A percentile compares a stretch with the other conserved stretches of the same genome.
Conservation (phyloP, 2,329 filamentous ascomycete species). For the Chaetomium globosum region DNA sequence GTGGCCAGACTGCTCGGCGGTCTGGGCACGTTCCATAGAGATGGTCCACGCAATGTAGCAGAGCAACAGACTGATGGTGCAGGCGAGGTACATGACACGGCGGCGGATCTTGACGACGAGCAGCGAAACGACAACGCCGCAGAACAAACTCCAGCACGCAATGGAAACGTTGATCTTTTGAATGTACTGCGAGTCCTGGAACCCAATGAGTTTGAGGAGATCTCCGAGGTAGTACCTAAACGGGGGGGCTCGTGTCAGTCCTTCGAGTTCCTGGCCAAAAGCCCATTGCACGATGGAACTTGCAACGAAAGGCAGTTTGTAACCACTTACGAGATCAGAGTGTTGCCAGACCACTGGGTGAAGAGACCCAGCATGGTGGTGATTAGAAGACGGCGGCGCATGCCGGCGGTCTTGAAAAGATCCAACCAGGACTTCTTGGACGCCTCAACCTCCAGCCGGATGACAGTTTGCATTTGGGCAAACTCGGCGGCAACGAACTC, state of each 20-base stretch:
- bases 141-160: conserved; percentile 49
- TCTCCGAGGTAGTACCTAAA: conserved; percentile 11
- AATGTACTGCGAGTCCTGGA: neutral
- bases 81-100: conserved; percentile 49
- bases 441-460: conserved; percentile 48
- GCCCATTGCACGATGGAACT: neutral
- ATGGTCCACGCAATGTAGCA: conserved; percentile 46
- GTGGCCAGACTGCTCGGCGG: conserved; percentile 10
- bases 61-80: conserved; percentile 49
- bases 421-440: conserved; percentile 48
- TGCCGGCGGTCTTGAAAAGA: conserved; percentile 42
- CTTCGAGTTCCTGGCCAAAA: neutral
- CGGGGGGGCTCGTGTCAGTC: neutral
- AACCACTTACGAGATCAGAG: conserved; percentile 22
- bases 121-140: conserved; percentile 47
- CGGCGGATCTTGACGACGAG: conserved; percentile 49
- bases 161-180: conserved; percentile 48
- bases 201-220: conserved; percentile 18
- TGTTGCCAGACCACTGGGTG: conserved; percentile 51
- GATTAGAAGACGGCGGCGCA: conserved; percentile 49
- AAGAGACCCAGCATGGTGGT: conserved; percentile 54
- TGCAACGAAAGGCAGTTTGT: neutral
- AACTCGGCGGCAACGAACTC: conserved; percentile 44
- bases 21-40: conserved; percentile 32
- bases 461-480: conserved; percentile 53